Evolutionary conservation across 2,329 filamentous ascomycete genomes (phyloP), one percentile per base, ranked within the genome.

Genomic region (Whalleya microplaca): DNA sequence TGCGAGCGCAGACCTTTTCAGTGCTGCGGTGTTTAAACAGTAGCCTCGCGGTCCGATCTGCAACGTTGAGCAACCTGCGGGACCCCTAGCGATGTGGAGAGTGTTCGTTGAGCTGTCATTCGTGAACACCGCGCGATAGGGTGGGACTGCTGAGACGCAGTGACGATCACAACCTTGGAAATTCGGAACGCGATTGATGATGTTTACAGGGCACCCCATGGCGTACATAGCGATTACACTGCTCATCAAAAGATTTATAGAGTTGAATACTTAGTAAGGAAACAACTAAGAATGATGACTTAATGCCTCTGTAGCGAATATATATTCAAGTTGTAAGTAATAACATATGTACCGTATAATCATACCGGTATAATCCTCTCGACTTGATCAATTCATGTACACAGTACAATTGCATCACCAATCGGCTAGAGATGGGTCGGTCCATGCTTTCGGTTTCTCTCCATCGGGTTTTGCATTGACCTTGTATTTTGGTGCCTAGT

Each of bases 141-240:
- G 55, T 51, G 57, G 56, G 51, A 45, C 48, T 43, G 41, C 21
- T 12, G 54, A 51, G 55, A 57, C 52, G 57, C 54, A 59, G 60
- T 40, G 57, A 56, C 52, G 60, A 61, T 63, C 60, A 45, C 18
- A 57, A 58, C 59, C 51, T 55, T 49, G 52, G 37, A 54, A 53
- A 18, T 27, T 37, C 32, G 10, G 10, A 16, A 37, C 9, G 32
- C 32, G 32, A 37, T 37, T 14, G 32, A 12, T 37, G 3, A 37
- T 27, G n/a, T n/a, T n/a, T 27, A 27, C 23, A 27, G 23, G 23
- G 4, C 9, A 27, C 23, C 23, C 23, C 23, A 4, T 27, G 9
- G 4, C 9, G 9, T 27, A 27, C 4, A 27, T n/a, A n/a, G n/a
- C n/a, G n/a, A n/a, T n/a, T n/a, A n/a, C n/a, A n/a, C n/a, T n/a